Percentiles rank a stretch among this genome's conserved stretches.
Evolutionary conservation across 2,329 filamentous ascomycete genomes (phyloP).

Genomic region (Neonectria neomacrospora): DNA sequence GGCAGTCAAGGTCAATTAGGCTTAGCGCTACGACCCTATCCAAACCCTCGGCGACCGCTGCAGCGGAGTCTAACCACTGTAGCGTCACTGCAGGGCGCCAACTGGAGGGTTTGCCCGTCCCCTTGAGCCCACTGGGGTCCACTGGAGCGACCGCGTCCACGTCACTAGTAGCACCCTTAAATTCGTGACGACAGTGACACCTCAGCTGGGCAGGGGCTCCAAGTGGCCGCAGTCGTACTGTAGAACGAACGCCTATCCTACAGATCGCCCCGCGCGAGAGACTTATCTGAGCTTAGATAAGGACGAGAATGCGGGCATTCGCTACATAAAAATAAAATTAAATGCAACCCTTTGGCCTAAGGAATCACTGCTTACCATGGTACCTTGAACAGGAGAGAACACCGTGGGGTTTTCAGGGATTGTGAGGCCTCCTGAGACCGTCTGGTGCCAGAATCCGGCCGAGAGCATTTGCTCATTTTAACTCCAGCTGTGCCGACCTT

Average conservation of each 20-base stretch:
- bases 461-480: slow-evolving; percentile 8
- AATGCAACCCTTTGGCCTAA: background rate
- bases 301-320: background rate
- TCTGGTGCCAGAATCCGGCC: slow-evolving; percentile 7
- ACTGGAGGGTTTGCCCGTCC: slow-evolving; percentile 14
- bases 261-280: background rate
- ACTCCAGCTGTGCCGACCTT: background rate
- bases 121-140: slow-evolving; percentile 15
- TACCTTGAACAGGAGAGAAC: background rate
- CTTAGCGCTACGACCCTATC: slow-evolving; percentile 36
- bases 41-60: slow-evolving; percentile 38
- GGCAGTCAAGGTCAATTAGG: slow-evolving; percentile 27
- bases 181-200: background rate
- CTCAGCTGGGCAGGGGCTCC: slow-evolving; percentile 33
- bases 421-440: slow-evolving; percentile 25
- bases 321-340: no score
- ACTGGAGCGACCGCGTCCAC: slow-evolving; percentile 15
- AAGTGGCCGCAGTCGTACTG: background rate
- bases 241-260: no score
- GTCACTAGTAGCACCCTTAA: slow-evolving; percentile 9
- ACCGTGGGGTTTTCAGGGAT: background rate
- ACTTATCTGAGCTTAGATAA: background rate
- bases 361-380: background rate
- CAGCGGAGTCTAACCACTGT: slow-evolving; percentile 23
- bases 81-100: slow-evolving; percentile 22